Base-by-base conservation (phyloP, 176 grass and related monocot genomes). In the Triticum aestivum region DNA sequence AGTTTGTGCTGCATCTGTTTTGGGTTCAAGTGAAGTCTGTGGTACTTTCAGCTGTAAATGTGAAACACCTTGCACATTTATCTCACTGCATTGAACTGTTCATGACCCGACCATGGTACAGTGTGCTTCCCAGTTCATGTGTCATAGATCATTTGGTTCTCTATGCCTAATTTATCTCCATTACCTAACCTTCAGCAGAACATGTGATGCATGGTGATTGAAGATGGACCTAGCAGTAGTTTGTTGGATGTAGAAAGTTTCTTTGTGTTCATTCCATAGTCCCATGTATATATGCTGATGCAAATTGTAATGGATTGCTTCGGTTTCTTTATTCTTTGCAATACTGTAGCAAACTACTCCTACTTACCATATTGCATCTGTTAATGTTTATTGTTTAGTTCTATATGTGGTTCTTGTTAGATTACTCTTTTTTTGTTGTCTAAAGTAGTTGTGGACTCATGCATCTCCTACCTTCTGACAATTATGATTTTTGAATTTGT, bases 401-500 rank as follows among this genome's bases (percentile, higher is more conserved):
- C 61, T 71, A 70, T 70, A 75, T 75, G 24, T 15, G 21, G 15
- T 59, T 77, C 21, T 75, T 75, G n/a, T 67, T 33, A 67, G 13
- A 58, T 65, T 73, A 61, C 33, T 24, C 30, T 58, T 54, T 5
- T 83, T 41, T 73, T 6, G 6, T 26, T 85, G 30, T 65, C 70
- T 64, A 49, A 65, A 47, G 2, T 17, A 52, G 8, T 34, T 82
- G 52, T 47, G 35, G 52, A 75, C 11, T 14, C 23, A 6, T 73
- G 70, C 41, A 73, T 62, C 38, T 34, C 11, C 9, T 71, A 9
- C 63, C 23, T 86, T 61, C 41, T 87, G 61, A 84, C 18, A 61
- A 13, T 42, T 37, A 61, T 52, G n/a, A 14, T 85, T 72, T 75
- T 4, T 89, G 47, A 92, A 91, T 78, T 54, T 97, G 76, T 97